Conservation (phyloP, 495 filamentous ascomycete genomes). For the Hypoxylon subgilvum region DNA sequence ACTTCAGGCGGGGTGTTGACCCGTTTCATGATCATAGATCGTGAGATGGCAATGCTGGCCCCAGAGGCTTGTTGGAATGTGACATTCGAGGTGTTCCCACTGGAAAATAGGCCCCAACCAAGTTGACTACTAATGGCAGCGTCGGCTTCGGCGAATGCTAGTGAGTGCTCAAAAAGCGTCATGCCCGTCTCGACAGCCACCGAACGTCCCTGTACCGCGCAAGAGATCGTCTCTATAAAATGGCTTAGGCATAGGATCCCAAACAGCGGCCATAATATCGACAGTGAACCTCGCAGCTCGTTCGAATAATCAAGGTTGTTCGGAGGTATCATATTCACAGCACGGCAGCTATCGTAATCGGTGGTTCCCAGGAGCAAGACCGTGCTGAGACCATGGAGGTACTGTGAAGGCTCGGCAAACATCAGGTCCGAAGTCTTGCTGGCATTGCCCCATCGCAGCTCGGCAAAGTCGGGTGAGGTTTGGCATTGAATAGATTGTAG, state of each 20-base stretch:
- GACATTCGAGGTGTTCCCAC: slow-evolving; percentile 41
- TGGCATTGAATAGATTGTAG: slow-evolving; percentile 92
- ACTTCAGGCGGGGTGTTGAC: slow-evolving; percentile 89
- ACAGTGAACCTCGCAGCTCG: slow-evolving; percentile 74
- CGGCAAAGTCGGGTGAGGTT: slow-evolving; percentile 76
- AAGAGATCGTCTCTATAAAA: slow-evolving; percentile 84
- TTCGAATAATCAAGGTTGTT: slow-evolving; percentile 44
- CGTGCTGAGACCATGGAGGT: slow-evolving; percentile 72
- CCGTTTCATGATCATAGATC: slow-evolving; percentile 62
- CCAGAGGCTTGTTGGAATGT: slow-evolving; percentile 50
- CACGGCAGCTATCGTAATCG: slow-evolving; percentile 72
- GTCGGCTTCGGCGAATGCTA: slow-evolving; percentile 96
- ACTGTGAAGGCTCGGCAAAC: slow-evolving; percentile 72
- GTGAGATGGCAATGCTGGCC: slow-evolving; percentile 54
- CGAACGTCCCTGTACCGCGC: slow-evolving; percentile 84
- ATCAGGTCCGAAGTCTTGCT: slow-evolving; percentile 71
- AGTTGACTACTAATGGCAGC: slow-evolving; percentile 78
- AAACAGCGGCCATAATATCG: slow-evolving; percentile 88
- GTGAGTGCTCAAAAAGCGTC: slow-evolving; percentile 94
- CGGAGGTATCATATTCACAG: slow-evolving; percentile 70
- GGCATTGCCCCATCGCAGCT: slow-evolving; percentile 74
- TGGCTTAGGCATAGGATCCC: slow-evolving; percentile 80
- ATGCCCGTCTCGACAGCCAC: slow-evolving; percentile 88
- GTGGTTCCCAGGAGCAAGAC: slow-evolving; percentile 69
- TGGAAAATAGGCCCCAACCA: slow-evolving; percentile 68